A percentile compares a stretch with the other conserved stretches of the same genome.
These are phyloP conservation scores for Botrytis deweyae DNA, from an alignment of 2,329 filamentous ascomycete genomes.

Conservation along the genomic window DNA sequence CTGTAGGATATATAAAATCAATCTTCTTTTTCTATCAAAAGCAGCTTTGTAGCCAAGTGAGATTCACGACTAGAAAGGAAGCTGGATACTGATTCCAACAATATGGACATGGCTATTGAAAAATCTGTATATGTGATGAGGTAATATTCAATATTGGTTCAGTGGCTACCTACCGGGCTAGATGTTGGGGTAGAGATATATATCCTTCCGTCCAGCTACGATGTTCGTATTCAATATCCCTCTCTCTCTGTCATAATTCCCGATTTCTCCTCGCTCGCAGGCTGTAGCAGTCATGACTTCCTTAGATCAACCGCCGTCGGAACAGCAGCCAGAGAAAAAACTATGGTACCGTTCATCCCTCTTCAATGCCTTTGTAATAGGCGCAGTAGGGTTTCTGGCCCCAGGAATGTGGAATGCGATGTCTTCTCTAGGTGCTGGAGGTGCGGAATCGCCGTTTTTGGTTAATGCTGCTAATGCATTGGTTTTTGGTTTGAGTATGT, in stretches of 20 bases:
- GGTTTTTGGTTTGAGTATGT: conserved; percentile 45
- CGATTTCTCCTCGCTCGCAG: neutral
- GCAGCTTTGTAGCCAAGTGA: neutral
- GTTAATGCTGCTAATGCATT: conserved; percentile 49
- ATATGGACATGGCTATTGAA: neutral
- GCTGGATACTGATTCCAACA: neutral
- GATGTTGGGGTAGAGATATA: neutral
- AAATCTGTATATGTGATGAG: neutral
- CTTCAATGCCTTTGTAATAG: conserved; percentile 43
- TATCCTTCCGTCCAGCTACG: neutral
- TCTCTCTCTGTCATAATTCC: neutral
- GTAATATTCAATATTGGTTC: neutral
- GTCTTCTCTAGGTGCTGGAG: conserved; percentile 45
- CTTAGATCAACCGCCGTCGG: neutral
- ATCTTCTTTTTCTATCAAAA: neutral
- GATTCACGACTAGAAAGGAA: neutral
- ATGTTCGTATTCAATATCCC: neutral
- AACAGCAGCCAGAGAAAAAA: neutral
- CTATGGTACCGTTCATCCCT: conserved; percentile 37
- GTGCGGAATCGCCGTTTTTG: conserved; percentile 48
- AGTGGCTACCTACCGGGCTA: neutral
- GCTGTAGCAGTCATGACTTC: neutral
- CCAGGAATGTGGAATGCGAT: conserved; percentile 46
- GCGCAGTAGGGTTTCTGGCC: conserved; percentile 43
- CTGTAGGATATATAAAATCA: neutral